These are phyloP conservation scores for Solanum virginianum DNA, from an alignment of 257 asterid species.

Conservation along the genomic window DNA sequence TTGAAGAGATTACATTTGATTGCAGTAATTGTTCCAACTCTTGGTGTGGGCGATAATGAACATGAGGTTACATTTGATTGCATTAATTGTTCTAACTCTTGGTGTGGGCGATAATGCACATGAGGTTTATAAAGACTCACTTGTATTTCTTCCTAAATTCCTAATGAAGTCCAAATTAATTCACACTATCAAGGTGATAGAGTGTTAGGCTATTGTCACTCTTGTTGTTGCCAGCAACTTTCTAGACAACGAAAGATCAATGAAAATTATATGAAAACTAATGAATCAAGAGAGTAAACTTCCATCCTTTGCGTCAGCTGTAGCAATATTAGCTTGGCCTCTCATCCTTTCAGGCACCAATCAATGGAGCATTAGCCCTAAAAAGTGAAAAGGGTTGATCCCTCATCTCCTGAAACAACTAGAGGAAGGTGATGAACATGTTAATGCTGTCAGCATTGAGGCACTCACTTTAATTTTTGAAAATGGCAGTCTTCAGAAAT, in stretches of 20 bases:
- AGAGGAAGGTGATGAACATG: too few relatives aligned
- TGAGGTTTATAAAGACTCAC: not conserved
- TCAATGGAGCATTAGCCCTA: not conserved
- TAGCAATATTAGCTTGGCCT: not conserved
- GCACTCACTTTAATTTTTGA: too few relatives aligned
- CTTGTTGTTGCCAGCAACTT: not conserved
- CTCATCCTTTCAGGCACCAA: not conserved
- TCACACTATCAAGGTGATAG: not conserved
- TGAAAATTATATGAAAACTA: not conserved
- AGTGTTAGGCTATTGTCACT: not conserved
- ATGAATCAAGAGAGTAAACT: not conserved
- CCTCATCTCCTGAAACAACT: too few relatives aligned
- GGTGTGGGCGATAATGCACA: not conserved
- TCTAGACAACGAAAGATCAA: not conserved
- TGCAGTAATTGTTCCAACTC: not conserved
- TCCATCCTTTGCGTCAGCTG: not conserved
- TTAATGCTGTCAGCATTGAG: too few relatives aligned
- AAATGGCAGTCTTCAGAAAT: too few relatives aligned
- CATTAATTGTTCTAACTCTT: not conserved
- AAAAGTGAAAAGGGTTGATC: not conserved
- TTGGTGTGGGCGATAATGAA: not conserved
- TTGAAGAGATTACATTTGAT: not conserved
- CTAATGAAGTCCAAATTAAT: not conserved
- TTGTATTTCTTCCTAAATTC: not conserved
- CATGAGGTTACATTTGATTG: not conserved